Percentiles rank a stretch among this genome's conserved stretches.
phyloP scores from a whole-genome alignment of 192 early-diverging fungal species.

The Entrophospora sp. region DNA sequence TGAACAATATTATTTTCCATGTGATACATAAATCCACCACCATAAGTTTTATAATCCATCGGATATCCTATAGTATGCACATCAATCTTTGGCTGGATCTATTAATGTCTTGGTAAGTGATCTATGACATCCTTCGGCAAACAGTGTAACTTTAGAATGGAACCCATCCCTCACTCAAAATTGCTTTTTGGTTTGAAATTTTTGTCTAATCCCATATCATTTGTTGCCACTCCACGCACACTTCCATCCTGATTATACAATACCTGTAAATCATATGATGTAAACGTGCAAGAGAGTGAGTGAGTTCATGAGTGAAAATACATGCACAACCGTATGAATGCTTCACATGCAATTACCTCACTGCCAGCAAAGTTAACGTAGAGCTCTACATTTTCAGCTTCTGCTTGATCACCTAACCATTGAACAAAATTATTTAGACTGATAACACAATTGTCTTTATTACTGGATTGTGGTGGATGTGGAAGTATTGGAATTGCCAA shows the following conservation, averaged over 20 bases:
- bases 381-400: slow-evolving; percentile 90
- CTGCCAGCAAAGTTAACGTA: slow-evolving; percentile 88
- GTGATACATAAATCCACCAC: slow-evolving; percentile 94
- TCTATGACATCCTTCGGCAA: slow-evolving; percentile 98
- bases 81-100: slow-evolving; percentile 70
- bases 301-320: not conserved
- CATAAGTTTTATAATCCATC: slow-evolving; percentile 82
- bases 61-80: slow-evolving; percentile 90
- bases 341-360: too few relatives aligned
- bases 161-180: slow-evolving; percentile 93
- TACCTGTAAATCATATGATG: slow-evolving; percentile 32
- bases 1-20: slow-evolving; percentile 83
- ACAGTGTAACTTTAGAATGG: slow-evolving; percentile 85
- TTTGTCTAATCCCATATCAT: slow-evolving; percentile 90
- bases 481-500: slow-evolving; percentile 72
- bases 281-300: too few relatives aligned
- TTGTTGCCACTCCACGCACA: slow-evolving; percentile 86
- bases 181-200: slow-evolving; percentile 80
- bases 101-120: slow-evolving; percentile 88
- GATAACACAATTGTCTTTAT: slow-evolving; percentile 96
- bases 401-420: slow-evolving; percentile 96
- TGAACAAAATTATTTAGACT: slow-evolving; percentile 86
- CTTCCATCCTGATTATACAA: slow-evolving; percentile 88
- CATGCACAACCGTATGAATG: too few relatives aligned
- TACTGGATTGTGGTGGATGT: slow-evolving; percentile 92